Evolutionary conservation across 345 rosid genomes (phyloP).

Genomic region (Dovyalis caffra): DNA sequence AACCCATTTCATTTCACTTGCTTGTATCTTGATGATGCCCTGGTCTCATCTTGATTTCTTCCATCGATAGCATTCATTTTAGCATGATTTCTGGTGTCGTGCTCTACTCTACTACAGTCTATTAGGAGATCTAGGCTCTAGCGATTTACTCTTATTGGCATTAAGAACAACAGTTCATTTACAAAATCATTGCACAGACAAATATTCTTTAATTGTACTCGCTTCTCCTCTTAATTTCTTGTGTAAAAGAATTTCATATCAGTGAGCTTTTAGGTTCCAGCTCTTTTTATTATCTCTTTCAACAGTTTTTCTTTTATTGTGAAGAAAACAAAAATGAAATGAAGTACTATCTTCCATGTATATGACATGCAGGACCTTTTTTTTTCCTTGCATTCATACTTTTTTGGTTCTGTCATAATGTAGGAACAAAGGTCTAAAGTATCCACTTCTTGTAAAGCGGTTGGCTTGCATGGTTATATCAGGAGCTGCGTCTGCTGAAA

Average conservation of each 20-base stretch:
- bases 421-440: conserved; percentile 72
- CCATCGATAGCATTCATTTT: not conserved
- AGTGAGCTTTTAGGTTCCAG: too few species aligned
- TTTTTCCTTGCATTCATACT: not conserved
- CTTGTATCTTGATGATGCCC: conserved; percentile 1
- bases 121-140: not conserved
- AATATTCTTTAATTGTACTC: too few species aligned
- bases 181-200: too few species aligned
- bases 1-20: conserved; percentile 9
- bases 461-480: conserved; percentile 71
- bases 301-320: not conserved
- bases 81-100: not conserved
- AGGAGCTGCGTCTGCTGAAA: conserved; percentile 51
- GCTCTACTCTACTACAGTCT: not conserved
- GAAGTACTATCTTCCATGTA: not conserved
- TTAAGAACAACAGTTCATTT: not conserved
- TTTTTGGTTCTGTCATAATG: conserved; percentile 11
- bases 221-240: too few species aligned
- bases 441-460: conserved; percentile 80
- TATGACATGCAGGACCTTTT: not conserved
- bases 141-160: not conserved
- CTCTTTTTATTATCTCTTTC: too few species aligned
- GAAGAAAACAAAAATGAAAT: not conserved
- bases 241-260: too few species aligned
- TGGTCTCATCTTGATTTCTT: not conserved